Base-by-base conservation (phyloP, 1,284 basidiomycete species). In the Ceratorhiza oryzae-sativae region DNA sequence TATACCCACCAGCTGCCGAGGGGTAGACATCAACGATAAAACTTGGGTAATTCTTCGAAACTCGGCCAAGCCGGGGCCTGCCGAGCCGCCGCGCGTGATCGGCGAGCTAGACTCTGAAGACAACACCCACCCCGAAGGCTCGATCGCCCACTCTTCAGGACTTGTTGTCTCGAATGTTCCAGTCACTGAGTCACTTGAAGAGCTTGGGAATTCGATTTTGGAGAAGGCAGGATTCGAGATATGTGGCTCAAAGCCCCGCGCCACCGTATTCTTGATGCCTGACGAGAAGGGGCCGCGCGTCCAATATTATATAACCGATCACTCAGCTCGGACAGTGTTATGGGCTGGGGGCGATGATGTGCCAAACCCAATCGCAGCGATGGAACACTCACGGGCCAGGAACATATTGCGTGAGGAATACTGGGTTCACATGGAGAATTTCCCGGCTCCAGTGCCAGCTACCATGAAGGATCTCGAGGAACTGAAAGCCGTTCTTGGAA, bases 381-480 rank as follows among this genome's bases (percentile, higher is more conserved):
- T 27, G 8, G 34, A 49, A 10, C 30, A 18, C 0, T 3, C 18
- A 10, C 62, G 62, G 9, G 48, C 34, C 4, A 27, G 25, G 32
- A 65, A 65, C 23, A 65, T 49, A 6, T 23, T 65, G 12, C 6
- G 3, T 41, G 46, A 51, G 36, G 48, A 65, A 45, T 45, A 45
- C 18, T 45, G 42, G 42, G 25, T 12, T 3, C 62, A 65, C 27
- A 53, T 53, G 62, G 62, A 65, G 49, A 53, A 49, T 20, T 53
- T 65, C 18, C 62, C 62, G 15, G 46, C 48, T 3, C 49, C 60
- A 4, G 13, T 34, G 2, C 32, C 45, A 0, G 45, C 42, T 30
- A 20, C 13, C 2, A 30, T n/a, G 1, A 25, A 45, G 3, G 60
- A 62, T 27, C 42, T 62, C 13, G 25, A 34, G 2, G 6, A 45